phyloP scores from a whole-genome alignment of 257 asterid species.

The Lavandula angustifolia region DNA sequence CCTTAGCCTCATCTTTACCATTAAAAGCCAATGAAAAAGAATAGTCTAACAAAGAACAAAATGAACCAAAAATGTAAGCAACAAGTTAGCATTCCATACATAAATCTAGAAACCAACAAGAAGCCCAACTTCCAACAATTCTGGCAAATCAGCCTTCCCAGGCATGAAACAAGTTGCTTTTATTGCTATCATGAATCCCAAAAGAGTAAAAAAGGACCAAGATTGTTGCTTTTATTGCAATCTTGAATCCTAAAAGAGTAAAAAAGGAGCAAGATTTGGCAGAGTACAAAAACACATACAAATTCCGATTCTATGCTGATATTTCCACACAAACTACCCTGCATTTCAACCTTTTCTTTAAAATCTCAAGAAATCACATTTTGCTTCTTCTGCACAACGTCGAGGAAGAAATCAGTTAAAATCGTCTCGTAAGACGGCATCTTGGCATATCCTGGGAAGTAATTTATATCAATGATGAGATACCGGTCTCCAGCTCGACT shows the following conservation, averaged over 20 bases:
- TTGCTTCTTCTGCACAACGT: slow-evolving; percentile 41
- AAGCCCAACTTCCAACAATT: slow-evolving; percentile 17
- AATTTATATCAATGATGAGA: slow-evolving; percentile 79
- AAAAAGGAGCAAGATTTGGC: slow-evolving; percentile 21
- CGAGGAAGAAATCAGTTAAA: slow-evolving; percentile 73
- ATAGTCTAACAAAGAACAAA: not conserved
- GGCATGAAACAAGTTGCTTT: slow-evolving; percentile 27
- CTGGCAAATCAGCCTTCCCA: slow-evolving; percentile 25
- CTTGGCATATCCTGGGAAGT: slow-evolving; percentile 87
- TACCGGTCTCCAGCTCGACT: slow-evolving; percentile 46
- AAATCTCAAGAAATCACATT: slow-evolving; percentile 24
- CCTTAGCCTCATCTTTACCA: not conserved
- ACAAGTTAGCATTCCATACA: slow-evolving; percentile 8
- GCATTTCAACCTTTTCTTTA: slow-evolving; percentile 7
- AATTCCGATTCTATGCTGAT: slow-evolving; percentile 21
- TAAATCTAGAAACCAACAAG: not conserved
- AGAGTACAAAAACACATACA: slow-evolving; percentile 19
- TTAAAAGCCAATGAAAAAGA: not conserved
- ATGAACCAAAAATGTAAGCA: not conserved
- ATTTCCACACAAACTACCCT: slow-evolving; percentile 2
- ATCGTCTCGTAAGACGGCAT: slow-evolving; percentile 63
- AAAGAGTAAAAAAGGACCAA: slow-evolving; percentile 13
- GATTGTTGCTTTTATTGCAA: no score
- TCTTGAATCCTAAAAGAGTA: no score
- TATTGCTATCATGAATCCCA: slow-evolving; percentile 28